Evolutionary conservation across 768 basidiomycete species (phyloP).

Genomic region (Polyporus arcularius): DNA sequence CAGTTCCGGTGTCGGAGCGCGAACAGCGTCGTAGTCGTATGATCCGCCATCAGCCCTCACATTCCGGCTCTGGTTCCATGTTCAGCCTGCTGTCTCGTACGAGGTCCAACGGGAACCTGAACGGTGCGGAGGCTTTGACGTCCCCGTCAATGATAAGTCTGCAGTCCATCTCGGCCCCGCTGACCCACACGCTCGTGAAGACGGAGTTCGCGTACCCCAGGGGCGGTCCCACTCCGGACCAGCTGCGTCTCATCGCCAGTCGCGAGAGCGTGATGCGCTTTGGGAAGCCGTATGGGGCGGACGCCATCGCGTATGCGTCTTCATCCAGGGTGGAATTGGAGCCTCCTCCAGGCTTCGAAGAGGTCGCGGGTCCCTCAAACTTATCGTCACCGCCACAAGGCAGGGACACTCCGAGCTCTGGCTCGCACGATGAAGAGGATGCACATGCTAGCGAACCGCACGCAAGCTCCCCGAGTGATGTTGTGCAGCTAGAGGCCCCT

Average conservation of each 20-base stretch:
- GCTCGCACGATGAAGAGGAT: not conserved
- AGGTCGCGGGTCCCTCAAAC: slow-evolving; percentile 9
- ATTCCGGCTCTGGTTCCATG: slow-evolving; percentile 39
- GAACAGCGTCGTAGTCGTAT: slow-evolving; percentile 27
- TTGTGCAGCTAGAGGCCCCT: not conserved
- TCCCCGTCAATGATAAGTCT: slow-evolving; percentile 74
- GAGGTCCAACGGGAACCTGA: slow-evolving; percentile 46
- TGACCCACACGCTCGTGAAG: slow-evolving; percentile 70
- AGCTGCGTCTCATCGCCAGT: slow-evolving; percentile 68
- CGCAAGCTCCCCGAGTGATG: not conserved
- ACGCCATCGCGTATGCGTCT: slow-evolving; percentile 66
- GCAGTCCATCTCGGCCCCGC: slow-evolving; percentile 72
- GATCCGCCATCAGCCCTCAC: slow-evolving; percentile 36
- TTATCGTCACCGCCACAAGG: not conserved
- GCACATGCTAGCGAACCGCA: not conserved
- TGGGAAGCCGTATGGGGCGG: slow-evolving; percentile 74
- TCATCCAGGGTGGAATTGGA: slow-evolving; percentile 42
- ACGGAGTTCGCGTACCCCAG: slow-evolving; percentile 73
- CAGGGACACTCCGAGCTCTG: not conserved
- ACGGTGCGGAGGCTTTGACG: slow-evolving; percentile 36
- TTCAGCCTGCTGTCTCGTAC: slow-evolving; percentile 40
- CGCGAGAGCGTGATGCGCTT: slow-evolving; percentile 68
- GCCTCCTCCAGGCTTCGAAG: slow-evolving; percentile 41
- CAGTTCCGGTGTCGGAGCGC: slow-evolving; percentile 16
- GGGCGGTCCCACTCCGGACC: slow-evolving; percentile 61